These are phyloP conservation scores for Galerina marginata DNA, from an alignment of 768 basidiomycete species.

Conservation along the genomic window DNA sequence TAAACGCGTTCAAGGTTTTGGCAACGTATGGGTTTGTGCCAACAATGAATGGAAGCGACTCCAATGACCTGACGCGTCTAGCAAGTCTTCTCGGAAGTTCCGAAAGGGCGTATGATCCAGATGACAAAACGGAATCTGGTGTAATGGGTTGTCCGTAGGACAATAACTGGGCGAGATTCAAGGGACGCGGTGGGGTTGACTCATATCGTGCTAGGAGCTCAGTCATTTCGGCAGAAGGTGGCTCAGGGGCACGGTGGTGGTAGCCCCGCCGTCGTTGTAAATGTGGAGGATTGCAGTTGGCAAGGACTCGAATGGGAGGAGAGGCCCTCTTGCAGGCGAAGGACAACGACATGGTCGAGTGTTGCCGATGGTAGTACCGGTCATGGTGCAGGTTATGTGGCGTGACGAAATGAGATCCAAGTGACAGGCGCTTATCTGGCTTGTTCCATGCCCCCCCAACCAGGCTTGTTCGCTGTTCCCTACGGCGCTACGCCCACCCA, in stretches of 20 bases:
- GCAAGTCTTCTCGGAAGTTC: conserved; percentile 83
- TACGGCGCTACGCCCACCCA: conserved; percentile 46
- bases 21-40: conserved; percentile 90
- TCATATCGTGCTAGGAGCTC: conserved; percentile 69
- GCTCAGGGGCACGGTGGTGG: conserved; percentile 46
- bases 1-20: conserved; percentile 68
- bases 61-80: conserved; percentile 73
- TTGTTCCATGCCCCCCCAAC: conserved; percentile 65
- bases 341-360: no score
- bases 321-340: background rate
- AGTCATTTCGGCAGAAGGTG: conserved; percentile 56
- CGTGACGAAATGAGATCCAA: no score
- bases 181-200: conserved; percentile 64
- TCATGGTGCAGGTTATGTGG: no score
- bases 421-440: no score
- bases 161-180: conserved; percentile 75
- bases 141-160: conserved; percentile 80
- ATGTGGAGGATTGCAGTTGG: background rate
- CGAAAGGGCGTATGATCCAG: conserved; percentile 73
- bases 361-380: no score
- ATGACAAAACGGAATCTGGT: conserved; percentile 69
- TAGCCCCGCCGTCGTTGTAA: background rate
- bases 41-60: conserved; percentile 84
- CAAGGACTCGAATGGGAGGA: background rate
- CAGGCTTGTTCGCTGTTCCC: conserved; percentile 69